These are phyloP conservation scores for Rubroshorea leprosula DNA, from an alignment of 345 rosid genomes.

Conservation along the genomic window DNA sequence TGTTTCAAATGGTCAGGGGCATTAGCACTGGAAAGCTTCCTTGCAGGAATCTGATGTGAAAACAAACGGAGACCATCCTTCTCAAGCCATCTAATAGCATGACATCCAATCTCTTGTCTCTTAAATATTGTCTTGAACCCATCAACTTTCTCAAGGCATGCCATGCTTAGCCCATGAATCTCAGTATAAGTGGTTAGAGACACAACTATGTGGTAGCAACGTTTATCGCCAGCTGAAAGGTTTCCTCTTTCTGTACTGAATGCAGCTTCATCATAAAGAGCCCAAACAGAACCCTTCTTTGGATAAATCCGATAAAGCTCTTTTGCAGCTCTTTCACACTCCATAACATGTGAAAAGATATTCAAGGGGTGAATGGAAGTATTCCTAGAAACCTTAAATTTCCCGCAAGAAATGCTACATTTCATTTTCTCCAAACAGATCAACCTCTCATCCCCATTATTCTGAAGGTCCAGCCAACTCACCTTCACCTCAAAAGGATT, in stretches of 20 bases:
- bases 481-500: conserved; percentile 69
- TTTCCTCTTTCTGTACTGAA: conserved; percentile 29
- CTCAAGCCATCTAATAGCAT: conserved; percentile 56
- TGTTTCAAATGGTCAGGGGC: conserved; percentile 40
- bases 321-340: conserved; percentile 73
- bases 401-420: conserved; percentile 54
- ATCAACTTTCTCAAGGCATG: conserved; percentile 70
- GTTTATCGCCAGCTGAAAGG: conserved; percentile 21
- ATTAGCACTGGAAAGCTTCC: conserved; percentile 47
- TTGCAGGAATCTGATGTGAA: conserved; percentile 90
- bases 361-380: conserved; percentile 37
- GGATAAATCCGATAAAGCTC: conserved; percentile 79
- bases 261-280: conserved; percentile 40
- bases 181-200: conserved; percentile 62
- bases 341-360: conserved; percentile 63
- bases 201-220: conserved; percentile 46
- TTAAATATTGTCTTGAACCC: conserved; percentile 56
- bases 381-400: conserved; percentile 47
- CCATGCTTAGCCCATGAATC: conserved; percentile 69
- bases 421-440: conserved; percentile 39
- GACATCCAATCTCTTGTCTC: conserved; percentile 61
- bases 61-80: conserved; percentile 47
- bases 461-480: conserved; percentile 61
- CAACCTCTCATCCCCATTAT: conserved; percentile 39
- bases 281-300: conserved; percentile 85